A percentile compares a stretch with the other conserved stretches of the same genome.
Conservation (phyloP, 2,329 filamentous ascomycete species). For the Aspergillus sp. region DNA sequence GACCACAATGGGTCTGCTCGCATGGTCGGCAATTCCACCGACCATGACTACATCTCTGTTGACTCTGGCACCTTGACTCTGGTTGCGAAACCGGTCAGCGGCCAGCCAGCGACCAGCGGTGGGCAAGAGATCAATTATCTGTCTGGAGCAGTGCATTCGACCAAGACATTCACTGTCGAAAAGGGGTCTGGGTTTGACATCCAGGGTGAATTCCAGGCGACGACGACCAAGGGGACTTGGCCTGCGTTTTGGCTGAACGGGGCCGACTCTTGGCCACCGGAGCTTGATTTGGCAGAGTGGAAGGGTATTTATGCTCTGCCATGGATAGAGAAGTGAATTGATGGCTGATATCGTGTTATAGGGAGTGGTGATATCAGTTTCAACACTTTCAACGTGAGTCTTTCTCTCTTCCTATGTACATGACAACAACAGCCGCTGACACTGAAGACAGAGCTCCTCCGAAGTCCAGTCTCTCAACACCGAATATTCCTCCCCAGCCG, state of each 20-base stretch:
- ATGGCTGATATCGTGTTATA: too few relatives aligned
- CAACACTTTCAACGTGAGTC: too few relatives aligned
- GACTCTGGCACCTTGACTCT: constrained; percentile 41
- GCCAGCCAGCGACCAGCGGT: constrained; percentile 4
- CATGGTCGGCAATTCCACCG: constrained; percentile 36
- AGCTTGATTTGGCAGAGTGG: constrained; percentile 59
- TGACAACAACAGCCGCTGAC: too few relatives aligned
- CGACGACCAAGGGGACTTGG: constrained; percentile 46
- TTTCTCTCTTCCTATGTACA: too few relatives aligned
- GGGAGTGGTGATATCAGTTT: too few relatives aligned
- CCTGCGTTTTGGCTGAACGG: constrained; percentile 57
- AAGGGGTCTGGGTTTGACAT: constrained; percentile 15
- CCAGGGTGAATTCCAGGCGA: constrained; percentile 34
- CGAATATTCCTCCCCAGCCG: constrained; percentile 27
- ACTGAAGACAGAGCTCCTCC: too few relatives aligned
- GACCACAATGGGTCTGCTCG: constrained; percentile 56
- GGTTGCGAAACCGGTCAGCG: constrained; percentile 43
- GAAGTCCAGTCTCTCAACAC: too few relatives aligned
- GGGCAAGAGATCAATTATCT: too few relatives aligned
- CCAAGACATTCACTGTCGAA: too few relatives aligned
- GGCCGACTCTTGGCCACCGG: constrained; percentile 53
- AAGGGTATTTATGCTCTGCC: constrained; percentile 37
- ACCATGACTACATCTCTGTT: constrained; percentile 42
- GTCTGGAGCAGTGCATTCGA: too few relatives aligned
- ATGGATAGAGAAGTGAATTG: too few relatives aligned